phyloP scores from a whole-genome alignment of 176 grass and related monocot species.

The Tuctoria greenei region DNA sequence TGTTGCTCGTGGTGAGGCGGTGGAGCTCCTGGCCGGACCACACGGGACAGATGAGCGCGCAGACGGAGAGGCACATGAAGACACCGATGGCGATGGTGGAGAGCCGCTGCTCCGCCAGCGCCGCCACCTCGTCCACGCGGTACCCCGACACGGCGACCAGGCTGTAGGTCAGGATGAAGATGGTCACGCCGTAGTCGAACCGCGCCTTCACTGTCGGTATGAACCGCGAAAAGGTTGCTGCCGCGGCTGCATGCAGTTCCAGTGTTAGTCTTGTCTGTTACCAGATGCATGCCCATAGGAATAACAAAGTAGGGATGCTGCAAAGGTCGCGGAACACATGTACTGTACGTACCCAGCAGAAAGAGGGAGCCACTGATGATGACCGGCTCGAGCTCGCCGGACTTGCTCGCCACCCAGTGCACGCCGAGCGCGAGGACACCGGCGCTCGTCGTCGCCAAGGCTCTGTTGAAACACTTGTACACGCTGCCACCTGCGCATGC shows the following conservation, averaged over 20 bases:
- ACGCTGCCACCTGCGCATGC: slow-evolving; percentile 61
- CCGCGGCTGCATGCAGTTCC: slow-evolving; percentile 48
- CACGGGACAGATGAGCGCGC: slow-evolving; percentile 61
- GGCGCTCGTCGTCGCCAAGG: slow-evolving; percentile 61
- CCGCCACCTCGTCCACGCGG: slow-evolving; percentile 56
- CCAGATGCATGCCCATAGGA: too few relatives aligned
- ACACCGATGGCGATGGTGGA: slow-evolving; percentile 74
- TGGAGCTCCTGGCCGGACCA: slow-evolving; percentile 85
- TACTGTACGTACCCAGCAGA: slow-evolving; percentile 89
- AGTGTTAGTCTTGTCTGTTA: not conserved
- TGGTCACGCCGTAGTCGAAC: slow-evolving; percentile 91
- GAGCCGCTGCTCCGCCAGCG: slow-evolving; percentile 58
- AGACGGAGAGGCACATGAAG: slow-evolving; percentile 61
- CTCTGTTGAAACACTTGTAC: slow-evolving; percentile 92
- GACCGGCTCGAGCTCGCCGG: slow-evolving; percentile 65
- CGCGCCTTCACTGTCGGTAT: slow-evolving; percentile 73
- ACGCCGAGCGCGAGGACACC: slow-evolving; percentile 70
- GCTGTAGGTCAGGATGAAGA: slow-evolving; percentile 94
- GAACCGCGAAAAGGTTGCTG: slow-evolving; percentile 85
- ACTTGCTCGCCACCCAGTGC: slow-evolving; percentile 67
- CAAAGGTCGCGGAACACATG: not conserved
- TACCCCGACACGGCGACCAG: slow-evolving; percentile 89
- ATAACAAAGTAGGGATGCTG: too few relatives aligned
- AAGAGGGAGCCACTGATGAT: slow-evolving; percentile 68
- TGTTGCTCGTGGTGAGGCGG: slow-evolving; percentile 63